Base-by-base conservation (phyloP, 1,284 basidiomycete genomes). In the Puccinia brachypodii region DNA sequence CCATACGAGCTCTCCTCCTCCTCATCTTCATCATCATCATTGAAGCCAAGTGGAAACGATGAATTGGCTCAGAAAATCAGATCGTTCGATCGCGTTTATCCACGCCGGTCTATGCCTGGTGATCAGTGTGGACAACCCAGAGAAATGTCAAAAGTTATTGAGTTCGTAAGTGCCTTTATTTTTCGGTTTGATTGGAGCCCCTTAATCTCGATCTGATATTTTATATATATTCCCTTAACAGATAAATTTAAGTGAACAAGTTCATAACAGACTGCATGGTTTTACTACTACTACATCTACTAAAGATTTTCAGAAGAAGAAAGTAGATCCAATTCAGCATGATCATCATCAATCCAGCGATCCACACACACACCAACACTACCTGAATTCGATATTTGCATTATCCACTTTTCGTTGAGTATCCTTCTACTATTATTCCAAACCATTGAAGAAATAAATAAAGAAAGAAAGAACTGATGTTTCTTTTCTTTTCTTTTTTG, bases 171-270 rank as follows among this genome's bases (percentile, higher is more conserved):
- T 40, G 33, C 11, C 14, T 38, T 11, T 36, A 6, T 9, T 16
- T 50, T 71, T 50, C 36, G 22, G n/a, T 11, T 33, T 50, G 33
- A 28, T 14, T 40, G 19, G n/a, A 33, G 31, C 31, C n/a, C 56
- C 14, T 8, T 13, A 11, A 53, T 8, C 1, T 16, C 44, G 22
- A 22, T 53, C 71, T 40, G 3, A 28, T 13, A 22, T 64, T 28
- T 44, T 42, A 1, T 13, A 62, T 64, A 33, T 42, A 16, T 40
- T 40, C 47, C 8, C 36, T 33, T 13, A 16, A 53, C 36, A 81
- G 79, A 38, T 81, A 25, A 81, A 81, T 28, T 72, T 40, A 19
- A 81, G 79, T 56, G 69, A 81, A 73, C 58, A 81, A 64, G 19
- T 81, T n/a, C 50, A 81, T 56, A 44, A 74, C 36, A 25, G 40